A percentile compares a stretch with the other conserved stretches of the same genome.
These are phyloP conservation scores for Dictyostelium capitatum DNA, from an alignment of 78 protist genomes.

Conservation along the genomic window DNA sequence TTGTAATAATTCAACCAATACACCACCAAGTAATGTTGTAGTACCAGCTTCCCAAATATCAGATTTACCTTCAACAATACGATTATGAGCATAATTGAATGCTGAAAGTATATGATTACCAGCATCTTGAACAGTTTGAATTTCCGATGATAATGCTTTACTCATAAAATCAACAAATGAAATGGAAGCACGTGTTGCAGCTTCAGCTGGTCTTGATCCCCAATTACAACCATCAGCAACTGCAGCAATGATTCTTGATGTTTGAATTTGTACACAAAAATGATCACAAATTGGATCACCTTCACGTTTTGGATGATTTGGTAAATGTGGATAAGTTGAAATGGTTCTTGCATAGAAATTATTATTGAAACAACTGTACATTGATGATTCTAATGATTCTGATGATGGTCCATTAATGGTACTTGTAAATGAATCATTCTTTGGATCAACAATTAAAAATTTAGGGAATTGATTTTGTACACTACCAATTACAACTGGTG, in stretches of 20 bases:
- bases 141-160: slow-evolving; percentile 50
- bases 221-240: slow-evolving; percentile 87
- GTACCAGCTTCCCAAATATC: slow-evolving; percentile 88
- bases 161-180: slow-evolving; percentile 80
- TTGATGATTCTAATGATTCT: slow-evolving; percentile 42
- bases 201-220: slow-evolving; percentile 85
- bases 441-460: slow-evolving; percentile 60
- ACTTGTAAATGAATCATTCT: slow-evolving; percentile 39
- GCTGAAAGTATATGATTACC: slow-evolving; percentile 82
- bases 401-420: slow-evolving; percentile 51
- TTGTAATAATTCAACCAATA: slow-evolving; percentile 66
- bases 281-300: slow-evolving; percentile 86
- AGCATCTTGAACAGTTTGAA: slow-evolving; percentile 79
- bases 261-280: slow-evolving; percentile 70
- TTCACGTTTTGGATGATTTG: slow-evolving; percentile 72
- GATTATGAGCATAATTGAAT: slow-evolving; percentile 70
- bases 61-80: slow-evolving; percentile 73
- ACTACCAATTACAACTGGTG: slow-evolving; percentile 75
- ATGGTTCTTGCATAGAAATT: slow-evolving; percentile 62
- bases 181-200: slow-evolving; percentile 74
- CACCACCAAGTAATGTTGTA: slow-evolving; percentile 84
- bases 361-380: slow-evolving; percentile 46
- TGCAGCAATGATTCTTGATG: slow-evolving; percentile 57
- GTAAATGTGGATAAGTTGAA: slow-evolving; percentile 82
- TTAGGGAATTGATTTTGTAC: slow-evolving; percentile 76